Percentiles rank a stretch among this genome's conserved stretches.
Conservation (phyloP, 805 yeast genomes). For the Isabelozyma rhagii region DNA sequence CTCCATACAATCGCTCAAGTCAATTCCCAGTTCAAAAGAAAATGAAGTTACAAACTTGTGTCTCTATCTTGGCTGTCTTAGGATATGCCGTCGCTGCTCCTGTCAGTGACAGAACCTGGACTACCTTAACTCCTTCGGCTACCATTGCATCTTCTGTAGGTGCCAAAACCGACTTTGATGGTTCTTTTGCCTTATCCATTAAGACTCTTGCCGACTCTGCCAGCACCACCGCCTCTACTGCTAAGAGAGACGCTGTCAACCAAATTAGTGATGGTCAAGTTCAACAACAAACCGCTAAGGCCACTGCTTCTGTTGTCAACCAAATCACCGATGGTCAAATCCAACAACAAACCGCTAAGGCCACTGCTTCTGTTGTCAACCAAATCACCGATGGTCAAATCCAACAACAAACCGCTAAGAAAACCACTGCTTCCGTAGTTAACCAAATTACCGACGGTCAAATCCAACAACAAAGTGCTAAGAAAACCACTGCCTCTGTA, state of each 20-base stretch:
- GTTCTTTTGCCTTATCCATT: constrained; percentile 31
- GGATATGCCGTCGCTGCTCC: constrained; percentile 18
- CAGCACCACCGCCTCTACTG: constrained; percentile 4
- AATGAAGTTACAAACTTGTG: constrained; percentile 7
- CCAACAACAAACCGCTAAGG: constrained; percentile 16
- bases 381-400: constrained; percentile 49
- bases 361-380: constrained; percentile 27
- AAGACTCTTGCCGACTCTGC: constrained; percentile 17
- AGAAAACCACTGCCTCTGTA: constrained; percentile 18
- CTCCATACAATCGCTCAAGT: background rate
- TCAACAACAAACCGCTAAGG: constrained; percentile 39
- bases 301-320: constrained; percentile 17
- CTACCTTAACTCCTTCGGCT: constrained; percentile 27
- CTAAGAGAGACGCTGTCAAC: constrained; percentile 19
- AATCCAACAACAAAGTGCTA: constrained; percentile 18
- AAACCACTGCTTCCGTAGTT: constrained; percentile 16
- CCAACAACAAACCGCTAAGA: constrained; percentile 25
- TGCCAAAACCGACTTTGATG: constrained; percentile 23
- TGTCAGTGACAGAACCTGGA: constrained; percentile 22
- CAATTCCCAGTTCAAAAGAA: background rate
- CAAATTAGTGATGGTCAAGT: constrained; percentile 48
- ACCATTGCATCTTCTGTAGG: constrained; percentile 17
- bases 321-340: constrained; percentile 28
- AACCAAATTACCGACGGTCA: constrained; percentile 25
- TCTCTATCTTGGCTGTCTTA: constrained; percentile 9